Conservation (phyloP, 2,329 filamentous ascomycete species). For the Claviceps monticola region DNA sequence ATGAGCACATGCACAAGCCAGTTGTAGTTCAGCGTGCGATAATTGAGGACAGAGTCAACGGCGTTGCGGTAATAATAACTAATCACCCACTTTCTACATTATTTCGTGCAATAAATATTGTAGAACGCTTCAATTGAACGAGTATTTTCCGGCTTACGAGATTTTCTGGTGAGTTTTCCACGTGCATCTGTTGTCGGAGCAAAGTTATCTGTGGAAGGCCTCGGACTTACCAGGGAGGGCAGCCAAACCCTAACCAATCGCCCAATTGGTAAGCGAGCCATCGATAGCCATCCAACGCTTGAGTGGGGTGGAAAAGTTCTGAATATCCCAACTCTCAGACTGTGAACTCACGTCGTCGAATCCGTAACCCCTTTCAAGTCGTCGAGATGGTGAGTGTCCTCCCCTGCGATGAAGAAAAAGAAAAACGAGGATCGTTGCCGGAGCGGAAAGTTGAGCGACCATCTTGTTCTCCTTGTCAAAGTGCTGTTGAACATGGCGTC, state of each 20-base stretch:
- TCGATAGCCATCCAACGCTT: constrained; percentile 22
- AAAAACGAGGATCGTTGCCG: neutral
- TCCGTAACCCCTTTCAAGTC: constrained; percentile 38
- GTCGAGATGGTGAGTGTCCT: constrained; percentile 42
- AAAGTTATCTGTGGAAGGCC: neutral
- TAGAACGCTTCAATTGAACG: no score
- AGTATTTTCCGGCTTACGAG: no score
- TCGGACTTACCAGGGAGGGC: constrained; percentile 17
- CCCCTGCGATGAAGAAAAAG: constrained; percentile 4
- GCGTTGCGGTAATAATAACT: neutral
- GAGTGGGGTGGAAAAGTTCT: constrained; percentile 30
- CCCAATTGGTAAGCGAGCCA: constrained; percentile 30
- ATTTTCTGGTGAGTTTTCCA: neutral
- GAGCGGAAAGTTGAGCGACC: neutral
- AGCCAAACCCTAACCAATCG: constrained; percentile 26
- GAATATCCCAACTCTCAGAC: constrained; percentile 32
- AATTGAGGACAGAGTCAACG: neutral
- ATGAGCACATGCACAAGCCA: neutral
- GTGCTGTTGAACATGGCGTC: neutral
- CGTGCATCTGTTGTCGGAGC: neutral
- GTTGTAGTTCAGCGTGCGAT: neutral
- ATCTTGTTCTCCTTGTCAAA: neutral
- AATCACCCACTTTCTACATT: neutral
- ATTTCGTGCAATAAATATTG: neutral
- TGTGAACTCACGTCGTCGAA: constrained; percentile 37